phyloP scores from a whole-genome alignment of 345 rosid genomes.

The Pugionium dolabratum region DNA sequence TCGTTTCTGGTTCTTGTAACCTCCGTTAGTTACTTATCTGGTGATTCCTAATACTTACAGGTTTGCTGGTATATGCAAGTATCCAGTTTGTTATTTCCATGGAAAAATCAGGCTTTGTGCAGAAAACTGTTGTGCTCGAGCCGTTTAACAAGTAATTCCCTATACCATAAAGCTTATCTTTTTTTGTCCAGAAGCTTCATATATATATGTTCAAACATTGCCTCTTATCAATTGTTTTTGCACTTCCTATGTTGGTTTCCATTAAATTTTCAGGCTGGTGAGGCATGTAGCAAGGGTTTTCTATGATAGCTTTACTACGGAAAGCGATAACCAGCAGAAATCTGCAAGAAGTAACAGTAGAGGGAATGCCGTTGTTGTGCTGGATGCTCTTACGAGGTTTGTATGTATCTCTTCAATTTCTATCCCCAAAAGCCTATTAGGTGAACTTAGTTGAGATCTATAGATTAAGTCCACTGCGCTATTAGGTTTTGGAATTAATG shows the following conservation, averaged over 20 bases:
- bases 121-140: slow-evolving; percentile 39
- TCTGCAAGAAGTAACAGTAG: slow-evolving; percentile 65
- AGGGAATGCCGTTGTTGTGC: slow-evolving; percentile 82
- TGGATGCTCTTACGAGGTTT: slow-evolving; percentile 79
- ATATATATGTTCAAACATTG: background rate
- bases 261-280: slow-evolving; percentile 53
- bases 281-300: slow-evolving; percentile 79
- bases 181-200: background rate
- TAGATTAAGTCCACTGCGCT: background rate
- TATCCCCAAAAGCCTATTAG: background rate
- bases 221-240: background rate
- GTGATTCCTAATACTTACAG: background rate
- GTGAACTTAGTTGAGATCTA: background rate
- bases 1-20: too few species aligned
- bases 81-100: slow-evolving; percentile 20
- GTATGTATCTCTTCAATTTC: slow-evolving; percentile 9
- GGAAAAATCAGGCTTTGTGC: slow-evolving; percentile 30
- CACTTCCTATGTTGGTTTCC: slow-evolving; percentile 8
- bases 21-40: too few species aligned
- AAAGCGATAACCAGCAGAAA: slow-evolving; percentile 78
- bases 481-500: slow-evolving; percentile 3
- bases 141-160: slow-evolving; percentile 39
- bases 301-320: slow-evolving; percentile 71
- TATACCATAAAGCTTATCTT: background rate
- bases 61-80: slow-evolving; percentile 8